A percentile compares a stretch with the other conserved stretches of the same genome.
Evolutionary conservation across 768 basidiomycete species (phyloP).

Genomic region (Boletales sp.): DNA sequence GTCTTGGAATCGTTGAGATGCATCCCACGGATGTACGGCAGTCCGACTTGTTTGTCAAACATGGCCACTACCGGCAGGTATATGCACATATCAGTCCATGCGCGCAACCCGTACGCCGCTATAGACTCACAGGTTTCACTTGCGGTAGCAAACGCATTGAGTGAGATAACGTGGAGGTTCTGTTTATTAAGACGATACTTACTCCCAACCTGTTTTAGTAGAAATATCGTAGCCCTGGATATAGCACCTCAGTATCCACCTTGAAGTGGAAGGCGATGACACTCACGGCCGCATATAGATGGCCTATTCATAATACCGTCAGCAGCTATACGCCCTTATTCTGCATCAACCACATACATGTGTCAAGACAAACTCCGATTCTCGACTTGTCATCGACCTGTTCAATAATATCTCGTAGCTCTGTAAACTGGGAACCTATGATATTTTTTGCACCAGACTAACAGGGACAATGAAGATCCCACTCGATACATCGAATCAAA

Average conservation of each 20-base stretch:
- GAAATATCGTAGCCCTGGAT: constrained; percentile 77
- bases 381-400: constrained; percentile 68
- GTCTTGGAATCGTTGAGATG: constrained; percentile 85
- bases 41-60: constrained; percentile 68
- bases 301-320: constrained; percentile 41
- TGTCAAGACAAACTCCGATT: constrained; percentile 83
- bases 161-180: background rate
- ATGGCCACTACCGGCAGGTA: constrained; percentile 43
- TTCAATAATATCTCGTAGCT: constrained; percentile 66
- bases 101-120: background rate
- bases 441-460: constrained; percentile 81
- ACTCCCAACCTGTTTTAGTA: constrained; percentile 70
- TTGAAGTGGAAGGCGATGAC: constrained; percentile 36
- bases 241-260: background rate
- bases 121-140: constrained; percentile 26
- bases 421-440: constrained; percentile 66
- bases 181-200: constrained; percentile 22
- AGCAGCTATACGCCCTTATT: background rate
- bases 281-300: constrained; percentile 72
- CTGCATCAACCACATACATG: constrained; percentile 47
- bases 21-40: constrained; percentile 74
- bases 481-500: background rate
- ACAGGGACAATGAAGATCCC: background rate
- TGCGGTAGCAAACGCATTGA: background rate
- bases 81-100: background rate